phyloP scores from a whole-genome alignment of 2,329 filamentous ascomycete species.

The Arachnopeziza araneosa region DNA sequence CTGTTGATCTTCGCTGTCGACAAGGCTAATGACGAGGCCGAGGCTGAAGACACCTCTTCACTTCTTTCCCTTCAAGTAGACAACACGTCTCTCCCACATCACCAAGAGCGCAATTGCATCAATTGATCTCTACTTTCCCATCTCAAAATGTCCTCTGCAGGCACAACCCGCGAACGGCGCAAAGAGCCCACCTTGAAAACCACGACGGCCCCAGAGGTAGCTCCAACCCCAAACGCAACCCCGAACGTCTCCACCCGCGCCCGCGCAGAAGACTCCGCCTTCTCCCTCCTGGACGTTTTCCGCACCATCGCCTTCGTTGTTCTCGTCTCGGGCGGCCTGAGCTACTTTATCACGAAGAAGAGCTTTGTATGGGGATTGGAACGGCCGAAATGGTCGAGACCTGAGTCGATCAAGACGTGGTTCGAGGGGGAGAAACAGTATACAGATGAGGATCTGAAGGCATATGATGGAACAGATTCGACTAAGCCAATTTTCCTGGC shows the following conservation, averaged over 20 bases:
- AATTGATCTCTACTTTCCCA: neutral
- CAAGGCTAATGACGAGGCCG: constrained; percentile 18
- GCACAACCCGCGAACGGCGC: constrained; percentile 6
- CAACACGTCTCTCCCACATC: neutral
- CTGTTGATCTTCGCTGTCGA: neutral
- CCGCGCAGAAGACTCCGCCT: constrained; percentile 24
- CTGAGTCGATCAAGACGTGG: constrained; percentile 19
- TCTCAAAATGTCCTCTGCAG: constrained; percentile 11
- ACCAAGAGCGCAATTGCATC: neutral
- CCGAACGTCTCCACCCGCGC: constrained; percentile 7
- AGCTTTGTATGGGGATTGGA: constrained; percentile 24
- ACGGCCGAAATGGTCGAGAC: constrained; percentile 22
- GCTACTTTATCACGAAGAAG: constrained; percentile 30
- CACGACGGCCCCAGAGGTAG: neutral
- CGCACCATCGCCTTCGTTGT: constrained; percentile 26
- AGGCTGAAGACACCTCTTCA: constrained; percentile 17
- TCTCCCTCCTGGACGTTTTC: constrained; percentile 24
- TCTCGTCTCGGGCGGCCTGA: constrained; percentile 20
- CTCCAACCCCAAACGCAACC: neutral
- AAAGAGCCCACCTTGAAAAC: constrained; percentile 1
- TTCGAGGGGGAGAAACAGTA: constrained; percentile 56
- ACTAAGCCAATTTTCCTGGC: constrained; percentile 80
- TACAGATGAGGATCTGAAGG: constrained; percentile 66
- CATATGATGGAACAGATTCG: constrained; percentile 73
- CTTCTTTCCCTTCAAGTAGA: neutral